Conservation (phyloP, 208 protist species). For the Leishmania turanica region DNA sequence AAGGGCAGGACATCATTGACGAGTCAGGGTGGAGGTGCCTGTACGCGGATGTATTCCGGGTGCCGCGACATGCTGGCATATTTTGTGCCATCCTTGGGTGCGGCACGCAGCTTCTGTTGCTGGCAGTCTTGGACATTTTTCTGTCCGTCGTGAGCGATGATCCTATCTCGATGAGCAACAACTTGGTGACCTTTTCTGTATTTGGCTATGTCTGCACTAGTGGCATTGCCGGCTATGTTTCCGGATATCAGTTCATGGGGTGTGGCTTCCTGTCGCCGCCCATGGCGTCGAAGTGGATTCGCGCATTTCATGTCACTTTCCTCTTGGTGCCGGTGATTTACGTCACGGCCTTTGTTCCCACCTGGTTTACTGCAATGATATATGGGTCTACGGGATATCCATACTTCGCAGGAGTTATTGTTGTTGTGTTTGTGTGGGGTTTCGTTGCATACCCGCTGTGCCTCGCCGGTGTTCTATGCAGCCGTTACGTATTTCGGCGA, state of each 20-base stretch:
- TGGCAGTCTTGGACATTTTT: constrained; percentile 23
- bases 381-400: constrained; percentile 76
- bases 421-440: constrained; percentile 76
- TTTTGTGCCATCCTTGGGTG: constrained; percentile 87
- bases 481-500: constrained; percentile 58
- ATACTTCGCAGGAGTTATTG: constrained; percentile 54
- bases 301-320: constrained; percentile 28
- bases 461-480: constrained; percentile 87
- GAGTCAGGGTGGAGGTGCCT: constrained; percentile 97
- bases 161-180: constrained; percentile 22
- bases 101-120: constrained; percentile 53
- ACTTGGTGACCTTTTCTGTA: constrained; percentile 21
- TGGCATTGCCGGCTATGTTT: constrained; percentile 21
- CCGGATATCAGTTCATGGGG: constrained; percentile 34
- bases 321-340: constrained; percentile 19
- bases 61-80: constrained; percentile 63
- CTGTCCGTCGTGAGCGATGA: constrained; percentile 26
- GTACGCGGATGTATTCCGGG: constrained; percentile 95
- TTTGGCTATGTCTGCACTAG: constrained; percentile 27
- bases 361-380: background rate
- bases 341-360: constrained; percentile 3
- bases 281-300: constrained; percentile 36
- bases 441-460: constrained; percentile 87
- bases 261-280: constrained; percentile 23
- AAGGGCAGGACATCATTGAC: constrained; percentile 67